Percentiles rank a stretch among this genome's conserved stretches.
Conservation (phyloP, 192 early-diverging fungal species). For the Lobulomyces angularis region DNA sequence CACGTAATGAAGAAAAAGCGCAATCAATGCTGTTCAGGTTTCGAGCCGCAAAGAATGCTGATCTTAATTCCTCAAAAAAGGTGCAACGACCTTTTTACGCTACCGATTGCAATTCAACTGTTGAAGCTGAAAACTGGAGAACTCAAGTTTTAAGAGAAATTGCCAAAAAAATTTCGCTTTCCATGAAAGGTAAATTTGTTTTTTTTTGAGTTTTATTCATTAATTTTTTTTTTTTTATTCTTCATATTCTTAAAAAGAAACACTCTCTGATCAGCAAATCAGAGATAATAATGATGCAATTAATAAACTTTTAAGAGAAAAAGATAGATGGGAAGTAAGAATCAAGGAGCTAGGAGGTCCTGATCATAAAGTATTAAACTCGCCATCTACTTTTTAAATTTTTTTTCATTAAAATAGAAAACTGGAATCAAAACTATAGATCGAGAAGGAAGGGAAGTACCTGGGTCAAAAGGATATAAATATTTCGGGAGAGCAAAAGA, state of each 20-base stretch:
- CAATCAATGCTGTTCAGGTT: slow-evolving; percentile 97
- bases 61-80: slow-evolving; percentile 53
- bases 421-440: slow-evolving; percentile 67
- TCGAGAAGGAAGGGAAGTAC: slow-evolving; percentile 76
- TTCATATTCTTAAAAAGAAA: slow-evolving; percentile 34
- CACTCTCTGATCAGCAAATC: slow-evolving; percentile 80
- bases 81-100: slow-evolving; percentile 68
- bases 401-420: slow-evolving; percentile 26
- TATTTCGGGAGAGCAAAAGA: slow-evolving; percentile 96
- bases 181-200: slow-evolving; percentile 64
- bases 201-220: slow-evolving; percentile 10
- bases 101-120: slow-evolving; percentile 49
- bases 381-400: background rate
- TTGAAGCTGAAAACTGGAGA: slow-evolving; percentile 87
- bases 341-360: slow-evolving; percentile 88
- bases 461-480: slow-evolving; percentile 81
- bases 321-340: slow-evolving; percentile 80
- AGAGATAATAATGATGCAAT: slow-evolving; percentile 93
- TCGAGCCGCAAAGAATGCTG: slow-evolving; percentile 80
- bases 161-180: slow-evolving; percentile 72
- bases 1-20: slow-evolving; percentile 95
- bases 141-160: slow-evolving; percentile 81
- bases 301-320: slow-evolving; percentile 85
- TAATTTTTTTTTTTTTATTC: background rate
- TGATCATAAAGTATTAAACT: slow-evolving; percentile 51